Percentiles rank a stretch among this genome's conserved stretches.
Conservation (phyloP, 352 stramenopile genomes). For the Pythium dissimile region DNA sequence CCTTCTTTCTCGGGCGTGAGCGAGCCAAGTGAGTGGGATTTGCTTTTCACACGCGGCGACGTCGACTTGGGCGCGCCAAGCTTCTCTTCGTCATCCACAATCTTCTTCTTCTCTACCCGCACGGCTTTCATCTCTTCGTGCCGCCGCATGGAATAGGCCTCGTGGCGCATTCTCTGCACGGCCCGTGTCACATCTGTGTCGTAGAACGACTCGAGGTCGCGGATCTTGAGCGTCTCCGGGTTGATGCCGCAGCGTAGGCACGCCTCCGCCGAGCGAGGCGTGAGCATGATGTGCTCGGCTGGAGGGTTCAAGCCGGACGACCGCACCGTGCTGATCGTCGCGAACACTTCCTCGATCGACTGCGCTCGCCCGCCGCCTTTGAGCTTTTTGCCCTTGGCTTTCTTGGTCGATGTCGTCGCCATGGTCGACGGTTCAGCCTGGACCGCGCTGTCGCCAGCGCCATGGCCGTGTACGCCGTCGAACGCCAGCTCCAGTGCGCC, state of each 20-base stretch:
- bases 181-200: conserved; percentile 74
- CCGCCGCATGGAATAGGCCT: conserved; percentile 89
- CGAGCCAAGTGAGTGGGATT: conserved; percentile 1
- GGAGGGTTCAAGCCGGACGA: conserved; percentile 70
- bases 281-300: conserved; percentile 77
- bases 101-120: conserved; percentile 70
- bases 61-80: background rate
- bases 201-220: conserved; percentile 91
- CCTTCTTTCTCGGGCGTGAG: conserved; percentile 21
- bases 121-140: conserved; percentile 91
- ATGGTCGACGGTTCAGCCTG: background rate
- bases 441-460: background rate
- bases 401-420: conserved; percentile 25
- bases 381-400: conserved; percentile 54
- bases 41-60: conserved; percentile 3
- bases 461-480: conserved; percentile 5
- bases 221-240: conserved; percentile 89
- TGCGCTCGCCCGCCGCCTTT: conserved; percentile 48
- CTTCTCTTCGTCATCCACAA: conserved; percentile 48
- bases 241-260: conserved; percentile 91
- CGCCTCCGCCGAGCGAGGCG: conserved; percentile 83
- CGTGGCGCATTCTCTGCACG: conserved; percentile 90
- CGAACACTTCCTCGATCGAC: conserved; percentile 77
- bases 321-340: conserved; percentile 64
- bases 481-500: conserved; percentile 13